These are phyloP conservation scores for Bullera alba DNA, from an alignment of 768 basidiomycete genomes.

Conservation along the genomic window DNA sequence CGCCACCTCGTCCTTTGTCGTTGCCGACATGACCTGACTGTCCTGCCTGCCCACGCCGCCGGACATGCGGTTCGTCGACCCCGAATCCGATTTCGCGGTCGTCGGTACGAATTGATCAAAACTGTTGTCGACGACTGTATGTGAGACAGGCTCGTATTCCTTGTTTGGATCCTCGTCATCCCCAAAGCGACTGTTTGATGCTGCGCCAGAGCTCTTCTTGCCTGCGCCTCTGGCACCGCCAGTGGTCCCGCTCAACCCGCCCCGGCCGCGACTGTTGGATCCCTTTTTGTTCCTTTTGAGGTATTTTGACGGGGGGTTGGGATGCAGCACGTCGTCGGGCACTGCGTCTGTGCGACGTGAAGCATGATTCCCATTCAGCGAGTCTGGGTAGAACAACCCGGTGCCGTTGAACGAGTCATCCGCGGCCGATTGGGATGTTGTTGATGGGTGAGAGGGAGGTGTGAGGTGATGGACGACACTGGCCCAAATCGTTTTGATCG, in stretches of 20 bases:
- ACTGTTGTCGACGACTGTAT: conserved; percentile 40
- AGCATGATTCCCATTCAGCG: conserved; percentile 6
- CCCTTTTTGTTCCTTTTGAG: conserved; percentile 14
- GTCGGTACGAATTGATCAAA: conserved; percentile 37
- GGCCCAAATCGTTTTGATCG: conserved; percentile 15
- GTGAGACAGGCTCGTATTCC: conserved; percentile 28
- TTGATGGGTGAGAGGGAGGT: conserved; percentile 43
- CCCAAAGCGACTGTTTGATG: conserved; percentile 24
- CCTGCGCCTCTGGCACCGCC: no score
- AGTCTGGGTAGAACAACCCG: conserved; percentile 15
- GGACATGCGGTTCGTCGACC: conserved; percentile 23
- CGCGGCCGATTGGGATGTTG: conserved; percentile 40
- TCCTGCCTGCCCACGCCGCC: no score
- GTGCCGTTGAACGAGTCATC: conserved; percentile 17
- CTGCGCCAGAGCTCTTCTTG: conserved; percentile 8
- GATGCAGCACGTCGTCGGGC: conserved; percentile 21
- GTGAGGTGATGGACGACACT: conserved; percentile 24
- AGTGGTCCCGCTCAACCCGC: no score
- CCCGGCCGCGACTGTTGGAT: background rate
- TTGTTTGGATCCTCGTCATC: conserved; percentile 31
- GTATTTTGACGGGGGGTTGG: conserved; percentile 21
- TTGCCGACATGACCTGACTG: conserved; percentile 6
- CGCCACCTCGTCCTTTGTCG: conserved; percentile 4
- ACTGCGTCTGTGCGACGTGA: no score
- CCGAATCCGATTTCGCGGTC: conserved; percentile 34